A percentile compares a stretch with the other conserved stretches of the same genome.
Evolutionary conservation across 1,139 yeast genomes (phyloP).

Genomic region (Kodamaea sp.): DNA sequence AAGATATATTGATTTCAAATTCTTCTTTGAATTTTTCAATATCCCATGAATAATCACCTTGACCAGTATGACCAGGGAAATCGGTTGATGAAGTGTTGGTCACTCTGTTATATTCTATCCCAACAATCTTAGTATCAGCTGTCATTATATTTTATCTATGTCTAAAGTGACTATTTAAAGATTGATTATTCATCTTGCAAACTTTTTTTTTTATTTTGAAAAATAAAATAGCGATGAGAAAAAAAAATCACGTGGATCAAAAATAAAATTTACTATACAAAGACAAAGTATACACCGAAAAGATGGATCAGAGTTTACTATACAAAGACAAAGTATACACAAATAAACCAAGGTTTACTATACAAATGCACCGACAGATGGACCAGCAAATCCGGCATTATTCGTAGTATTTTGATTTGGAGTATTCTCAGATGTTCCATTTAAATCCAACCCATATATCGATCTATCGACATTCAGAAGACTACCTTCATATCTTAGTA

Average conservation of each 20-base stretch:
- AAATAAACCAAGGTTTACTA: no score
- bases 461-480: no score
- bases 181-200: constrained; percentile 4
- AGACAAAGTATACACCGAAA: no score
- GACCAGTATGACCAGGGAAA: constrained; percentile 74
- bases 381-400: no score
- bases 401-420: no score
- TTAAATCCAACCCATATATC: not conserved
- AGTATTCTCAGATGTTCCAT: no score
- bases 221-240: not conserved
- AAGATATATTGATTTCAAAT: constrained; percentile 67
- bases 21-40: constrained; percentile 70
- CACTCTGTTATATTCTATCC: constrained; percentile 87
- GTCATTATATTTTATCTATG: constrained; percentile 14
- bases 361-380: no score
- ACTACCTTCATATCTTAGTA: not conserved
- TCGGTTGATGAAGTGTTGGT: constrained; percentile 84
- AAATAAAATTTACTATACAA: no score
- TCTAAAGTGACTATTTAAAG: constrained; percentile 8
- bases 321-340: no score
- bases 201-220: not conserved
- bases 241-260: not conserved
- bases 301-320: no score
- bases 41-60: constrained; percentile 76
- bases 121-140: constrained; percentile 60